Conservation (phyloP, 192 early-diverging fungal species). For the Chytriomyces hyalinus region DNA sequence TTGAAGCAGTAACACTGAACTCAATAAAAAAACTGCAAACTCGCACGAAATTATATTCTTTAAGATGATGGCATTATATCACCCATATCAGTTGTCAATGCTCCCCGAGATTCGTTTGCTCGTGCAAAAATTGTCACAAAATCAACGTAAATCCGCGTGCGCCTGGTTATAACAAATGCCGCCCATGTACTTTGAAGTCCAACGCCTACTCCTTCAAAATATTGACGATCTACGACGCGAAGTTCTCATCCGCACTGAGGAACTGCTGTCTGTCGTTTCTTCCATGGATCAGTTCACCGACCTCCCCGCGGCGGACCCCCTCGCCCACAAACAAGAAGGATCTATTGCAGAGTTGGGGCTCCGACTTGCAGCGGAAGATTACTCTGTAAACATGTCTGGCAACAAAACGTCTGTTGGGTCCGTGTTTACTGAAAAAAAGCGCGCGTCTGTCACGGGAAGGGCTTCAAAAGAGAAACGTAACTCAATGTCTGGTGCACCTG, state of each 20-base stretch:
- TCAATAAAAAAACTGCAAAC: no score
- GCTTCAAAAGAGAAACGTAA: background rate
- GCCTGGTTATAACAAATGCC: background rate
- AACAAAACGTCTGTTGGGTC: constrained; percentile 11
- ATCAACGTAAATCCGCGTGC: no score
- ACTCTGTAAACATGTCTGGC: constrained; percentile 10
- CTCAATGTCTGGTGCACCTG: no score
- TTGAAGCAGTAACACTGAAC: no score
- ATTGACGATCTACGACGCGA: background rate
- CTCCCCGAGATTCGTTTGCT: no score
- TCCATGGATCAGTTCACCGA: background rate
- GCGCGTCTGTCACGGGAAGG: background rate
- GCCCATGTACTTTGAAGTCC: background rate
- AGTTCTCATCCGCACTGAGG: background rate
- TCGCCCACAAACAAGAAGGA: background rate
- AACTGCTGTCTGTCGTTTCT: background rate
- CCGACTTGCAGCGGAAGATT: constrained; percentile 5
- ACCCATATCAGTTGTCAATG: no score
- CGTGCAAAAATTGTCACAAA: no score
- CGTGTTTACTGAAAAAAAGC: constrained; percentile 14
- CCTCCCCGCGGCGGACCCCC: background rate
- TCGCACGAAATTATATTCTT: no score
- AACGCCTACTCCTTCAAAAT: background rate
- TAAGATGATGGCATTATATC: no score
- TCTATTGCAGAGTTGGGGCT: constrained; percentile 9